phyloP scores from a whole-genome alignment of 192 early-diverging fungal genomes.

The Podila minutissima region DNA sequence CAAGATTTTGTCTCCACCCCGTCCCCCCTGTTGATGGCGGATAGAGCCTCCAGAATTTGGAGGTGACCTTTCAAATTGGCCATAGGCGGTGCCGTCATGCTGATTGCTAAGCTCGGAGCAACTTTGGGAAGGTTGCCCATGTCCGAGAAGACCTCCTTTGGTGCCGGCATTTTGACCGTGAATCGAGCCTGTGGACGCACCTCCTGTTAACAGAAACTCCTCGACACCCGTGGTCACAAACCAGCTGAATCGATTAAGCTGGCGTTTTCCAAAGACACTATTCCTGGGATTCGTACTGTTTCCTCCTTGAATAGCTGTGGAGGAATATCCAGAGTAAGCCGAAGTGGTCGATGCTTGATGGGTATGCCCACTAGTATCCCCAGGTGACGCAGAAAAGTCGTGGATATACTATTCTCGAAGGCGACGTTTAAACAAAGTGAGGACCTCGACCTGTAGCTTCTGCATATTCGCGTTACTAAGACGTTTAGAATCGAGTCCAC shows the following conservation, averaged over 20 bases:
- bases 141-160: not conserved
- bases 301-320: constrained; percentile 7
- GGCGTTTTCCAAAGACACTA: constrained; percentile 50
- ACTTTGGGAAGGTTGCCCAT: too few relatives aligned
- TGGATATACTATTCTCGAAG: constrained; percentile 38
- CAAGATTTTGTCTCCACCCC: constrained; percentile 14
- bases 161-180: not conserved
- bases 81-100: constrained; percentile 11
- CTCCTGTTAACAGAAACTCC: constrained; percentile 53
- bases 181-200: not conserved
- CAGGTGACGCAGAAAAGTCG: constrained; percentile 50
- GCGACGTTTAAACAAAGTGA: not conserved
- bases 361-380: constrained; percentile 9
- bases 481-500: not conserved
- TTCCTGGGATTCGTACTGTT: constrained; percentile 27
- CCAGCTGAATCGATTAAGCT: constrained; percentile 56
- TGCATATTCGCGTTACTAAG: not conserved
- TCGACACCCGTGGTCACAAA: constrained; percentile 58
- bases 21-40: not conserved
- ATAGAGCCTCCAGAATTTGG: constrained; percentile 20
- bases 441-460: not conserved
- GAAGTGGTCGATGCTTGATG: constrained; percentile 25
- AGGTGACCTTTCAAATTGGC: constrained; percentile 7
- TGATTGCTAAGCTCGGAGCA: not conserved
- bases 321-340: constrained; percentile 23